Conservation (phyloP, 768 basidiomycete species). For the Lactarius sp. region DNA sequence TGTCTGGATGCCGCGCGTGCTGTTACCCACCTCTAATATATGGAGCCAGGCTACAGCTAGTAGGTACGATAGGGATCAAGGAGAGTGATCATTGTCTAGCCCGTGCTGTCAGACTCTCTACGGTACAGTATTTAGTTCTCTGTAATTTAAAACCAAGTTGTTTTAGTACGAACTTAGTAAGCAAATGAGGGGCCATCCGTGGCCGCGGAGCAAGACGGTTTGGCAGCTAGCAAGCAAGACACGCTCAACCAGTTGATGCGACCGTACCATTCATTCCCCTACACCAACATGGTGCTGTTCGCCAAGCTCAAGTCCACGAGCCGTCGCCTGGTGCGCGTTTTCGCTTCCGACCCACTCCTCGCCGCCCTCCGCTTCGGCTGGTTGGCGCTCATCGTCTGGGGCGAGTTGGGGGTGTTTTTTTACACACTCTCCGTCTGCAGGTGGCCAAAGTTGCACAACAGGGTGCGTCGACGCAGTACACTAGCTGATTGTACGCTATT, state of each 20-base stretch:
- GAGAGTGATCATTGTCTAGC: not conserved
- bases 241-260: no score
- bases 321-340: not conserved
- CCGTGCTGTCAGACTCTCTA: no score
- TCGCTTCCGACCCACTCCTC: conserved; percentile 14
- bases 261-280: not conserved
- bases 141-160: no score
- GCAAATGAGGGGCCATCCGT: no score
- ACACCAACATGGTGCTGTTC: not conserved
- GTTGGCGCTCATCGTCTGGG: conserved; percentile 63
- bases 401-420: conserved; percentile 58
- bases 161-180: no score
- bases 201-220: no score
- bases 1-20: not conserved
- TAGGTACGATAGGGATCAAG: conserved; percentile 5
- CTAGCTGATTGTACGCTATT: not conserved
- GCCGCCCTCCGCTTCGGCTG: conserved; percentile 47
- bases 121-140: no score
- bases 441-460: conserved; percentile 46
- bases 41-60: not conserved
- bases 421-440: conserved; percentile 43
- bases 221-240: no score
- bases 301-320: not conserved
- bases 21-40: not conserved
- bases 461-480: not conserved